A percentile compares a stretch with the other conserved stretches of the same genome.
Conservation (phyloP, 257 asterid genomes). For the Jasminum sambac region DNA sequence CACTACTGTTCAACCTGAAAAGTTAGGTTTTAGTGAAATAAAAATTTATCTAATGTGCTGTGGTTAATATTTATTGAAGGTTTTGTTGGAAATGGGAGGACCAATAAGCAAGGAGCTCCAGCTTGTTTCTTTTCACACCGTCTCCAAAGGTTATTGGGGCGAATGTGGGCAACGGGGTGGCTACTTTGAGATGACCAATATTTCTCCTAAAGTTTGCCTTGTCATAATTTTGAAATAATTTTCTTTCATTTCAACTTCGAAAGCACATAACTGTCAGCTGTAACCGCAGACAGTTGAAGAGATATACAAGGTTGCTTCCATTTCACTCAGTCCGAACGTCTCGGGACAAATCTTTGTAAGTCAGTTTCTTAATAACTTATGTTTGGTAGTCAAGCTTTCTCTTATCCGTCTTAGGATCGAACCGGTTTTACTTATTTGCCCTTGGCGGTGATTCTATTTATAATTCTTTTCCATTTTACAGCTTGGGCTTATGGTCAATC, state of each 20-base stretch:
- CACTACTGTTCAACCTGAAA: too few relatives aligned
- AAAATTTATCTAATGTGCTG: neutral
- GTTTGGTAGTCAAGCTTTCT: neutral
- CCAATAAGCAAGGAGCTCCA: slow-evolving; percentile 80
- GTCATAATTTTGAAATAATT: too few relatives aligned
- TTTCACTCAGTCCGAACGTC: slow-evolving; percentile 92
- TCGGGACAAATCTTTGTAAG: slow-evolving; percentile 98
- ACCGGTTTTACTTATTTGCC: neutral
- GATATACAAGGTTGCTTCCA: slow-evolving; percentile 96
- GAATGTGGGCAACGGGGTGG: slow-evolving; percentile 99
- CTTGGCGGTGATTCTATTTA: neutral
- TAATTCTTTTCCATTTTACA: slow-evolving; percentile 38
- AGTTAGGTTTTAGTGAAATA: too few relatives aligned
- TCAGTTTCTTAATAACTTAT: neutral
- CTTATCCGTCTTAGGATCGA: too few relatives aligned
- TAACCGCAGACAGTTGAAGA: slow-evolving; percentile 84
- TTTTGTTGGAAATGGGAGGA: slow-evolving; percentile 84
- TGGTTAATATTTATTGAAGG: slow-evolving; percentile 38
- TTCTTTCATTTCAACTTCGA: too few relatives aligned
- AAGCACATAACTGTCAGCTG: too few relatives aligned
- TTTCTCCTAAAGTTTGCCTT: slow-evolving; percentile 71
- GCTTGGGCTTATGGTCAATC: slow-evolving; percentile 95
- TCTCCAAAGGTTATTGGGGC: slow-evolving; percentile 94
- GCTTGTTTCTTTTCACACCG: slow-evolving; percentile 95
- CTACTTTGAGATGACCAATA: slow-evolving; percentile 96